phyloP scores from a whole-genome alignment of 441 rosid genomes.

The Pelargonium citronellum region DNA sequence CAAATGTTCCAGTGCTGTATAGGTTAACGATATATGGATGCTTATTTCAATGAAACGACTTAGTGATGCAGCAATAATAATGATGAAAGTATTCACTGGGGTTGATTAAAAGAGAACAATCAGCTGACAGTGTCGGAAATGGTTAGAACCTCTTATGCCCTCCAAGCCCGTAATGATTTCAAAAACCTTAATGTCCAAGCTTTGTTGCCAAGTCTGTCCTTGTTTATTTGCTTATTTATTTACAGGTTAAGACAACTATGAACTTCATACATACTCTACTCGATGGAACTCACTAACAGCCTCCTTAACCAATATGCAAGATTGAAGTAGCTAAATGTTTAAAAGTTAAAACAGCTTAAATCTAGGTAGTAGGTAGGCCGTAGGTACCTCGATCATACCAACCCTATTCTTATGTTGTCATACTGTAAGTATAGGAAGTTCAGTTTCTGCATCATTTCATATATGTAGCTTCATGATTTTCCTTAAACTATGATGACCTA shows the following conservation, averaged over 20 bases:
- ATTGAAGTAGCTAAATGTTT: background rate
- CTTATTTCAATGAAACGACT: too few species aligned
- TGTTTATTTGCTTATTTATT: background rate
- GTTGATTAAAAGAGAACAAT: too few species aligned
- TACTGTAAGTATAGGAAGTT: background rate
- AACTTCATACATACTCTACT: background rate
- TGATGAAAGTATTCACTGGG: too few species aligned
- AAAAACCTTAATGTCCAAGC: background rate
- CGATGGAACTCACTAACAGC: background rate
- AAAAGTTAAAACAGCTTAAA: background rate
- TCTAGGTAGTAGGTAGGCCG: background rate
- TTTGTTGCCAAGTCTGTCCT: background rate
- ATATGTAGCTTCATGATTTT: background rate
- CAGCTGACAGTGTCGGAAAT: too few species aligned
- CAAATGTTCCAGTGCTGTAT: too few species aligned
- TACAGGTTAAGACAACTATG: background rate
- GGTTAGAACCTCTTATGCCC: too few species aligned
- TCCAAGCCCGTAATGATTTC: background rate
- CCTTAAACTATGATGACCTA: slow-evolving; percentile 15
- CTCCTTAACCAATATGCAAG: background rate
- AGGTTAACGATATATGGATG: too few species aligned
- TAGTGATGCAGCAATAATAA: too few species aligned
- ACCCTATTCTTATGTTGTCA: background rate
- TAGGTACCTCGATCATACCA: background rate
- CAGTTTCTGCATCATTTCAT: background rate